Base-by-base conservation (phyloP, 257 asterid genomes). In the Solanum tarijense region DNA sequence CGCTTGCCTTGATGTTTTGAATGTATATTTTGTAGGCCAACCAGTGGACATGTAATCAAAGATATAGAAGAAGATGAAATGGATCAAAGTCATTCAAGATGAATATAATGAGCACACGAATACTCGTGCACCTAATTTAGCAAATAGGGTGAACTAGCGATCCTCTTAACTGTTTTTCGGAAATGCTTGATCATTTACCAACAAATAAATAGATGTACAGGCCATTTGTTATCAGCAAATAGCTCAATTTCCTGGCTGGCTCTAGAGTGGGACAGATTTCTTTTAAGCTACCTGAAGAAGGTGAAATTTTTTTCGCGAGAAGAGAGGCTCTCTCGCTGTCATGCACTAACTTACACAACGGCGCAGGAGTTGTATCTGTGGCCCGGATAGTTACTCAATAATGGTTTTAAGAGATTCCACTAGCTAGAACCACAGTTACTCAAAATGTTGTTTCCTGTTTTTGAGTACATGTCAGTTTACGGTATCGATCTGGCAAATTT, bases 31-130 rank as follows among this genome's bases (percentile, higher is more conserved):
- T 89, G 87, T 88, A 91, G 93, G 88, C 93, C 93, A 1, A 90
- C 93, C 31, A 91, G 93, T 55, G 93, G 93, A 84, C 89, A 91
- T 83, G 89, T 90, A 20, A 72, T 52, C 35, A 36, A 73, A 55
- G 75, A 87, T 46, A 66, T 12, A 21, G 38, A 85, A 2, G 84
- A 79, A 86, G 84, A 48, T 23, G 46, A 73, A 23, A 46, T 1
- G 79, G 36, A 4, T 38, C 32, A 35, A 85, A 18, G 60, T 85
- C 81, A 68, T 35, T 73, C 38, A 32, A 69, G 11, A 73, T 86
- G 88, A 86, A 79, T 81, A 29, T 14, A 27, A 4, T 29, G 41
- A 81, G 85, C 85, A 81, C 13, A 0, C 20, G 13, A 46, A 29
- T 31, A 48, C n/a, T 46, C 11, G 14, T 46, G 68, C 27, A 0